Evolutionary conservation across 768 basidiomycete genomes (phyloP).

Genomic region (Pulveroboletus sp.): DNA sequence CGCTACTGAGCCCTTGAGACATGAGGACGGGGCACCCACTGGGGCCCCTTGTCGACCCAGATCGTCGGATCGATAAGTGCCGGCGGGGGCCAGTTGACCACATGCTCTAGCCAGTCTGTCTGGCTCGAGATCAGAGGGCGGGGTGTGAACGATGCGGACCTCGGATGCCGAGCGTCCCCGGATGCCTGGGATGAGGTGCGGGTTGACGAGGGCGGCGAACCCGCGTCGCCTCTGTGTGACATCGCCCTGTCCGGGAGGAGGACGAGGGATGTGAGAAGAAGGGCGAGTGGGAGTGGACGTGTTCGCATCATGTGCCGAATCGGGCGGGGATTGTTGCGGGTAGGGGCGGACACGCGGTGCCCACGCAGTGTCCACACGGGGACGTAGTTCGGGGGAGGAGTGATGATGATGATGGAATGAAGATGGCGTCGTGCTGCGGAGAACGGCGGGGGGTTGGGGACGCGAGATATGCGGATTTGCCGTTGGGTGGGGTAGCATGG

Average conservation of each 20-base stretch:
- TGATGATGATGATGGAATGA: slow-evolving; percentile 20
- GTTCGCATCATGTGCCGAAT: slow-evolving; percentile 6
- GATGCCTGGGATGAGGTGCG: slow-evolving; percentile 9
- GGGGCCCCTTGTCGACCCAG: neutral
- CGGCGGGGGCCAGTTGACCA: slow-evolving; percentile 13
- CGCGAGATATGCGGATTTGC: neutral
- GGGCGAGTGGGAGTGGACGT: neutral
- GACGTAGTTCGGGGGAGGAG: slow-evolving; percentile 21
- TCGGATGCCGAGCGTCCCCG: slow-evolving; percentile 23
- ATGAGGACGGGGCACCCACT: neutral
- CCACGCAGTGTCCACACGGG: neutral
- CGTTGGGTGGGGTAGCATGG: slow-evolving; percentile 4
- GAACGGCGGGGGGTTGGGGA: slow-evolving; percentile 4
- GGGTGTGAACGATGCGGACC: slow-evolving; percentile 15
- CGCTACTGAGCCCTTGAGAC: neutral
- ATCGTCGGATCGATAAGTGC: slow-evolving; percentile 9
- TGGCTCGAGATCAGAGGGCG: slow-evolving; percentile 26
- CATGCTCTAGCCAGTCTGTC: slow-evolving; percentile 29
- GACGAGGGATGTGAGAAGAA: slow-evolving; percentile 11
- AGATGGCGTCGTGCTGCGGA: slow-evolving; percentile 8
- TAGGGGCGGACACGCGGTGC: slow-evolving; percentile 2
- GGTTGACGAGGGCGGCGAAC: slow-evolving; percentile 11
- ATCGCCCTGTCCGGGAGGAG: slow-evolving; percentile 11
- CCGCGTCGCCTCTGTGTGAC: slow-evolving; percentile 9
- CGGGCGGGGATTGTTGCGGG: slow-evolving; percentile 5